Evolutionary conservation across 2,329 filamentous ascomycete genomes (phyloP), one percentile per base, ranked within the genome.

Genomic region (Verticillium isaacii): DNA sequence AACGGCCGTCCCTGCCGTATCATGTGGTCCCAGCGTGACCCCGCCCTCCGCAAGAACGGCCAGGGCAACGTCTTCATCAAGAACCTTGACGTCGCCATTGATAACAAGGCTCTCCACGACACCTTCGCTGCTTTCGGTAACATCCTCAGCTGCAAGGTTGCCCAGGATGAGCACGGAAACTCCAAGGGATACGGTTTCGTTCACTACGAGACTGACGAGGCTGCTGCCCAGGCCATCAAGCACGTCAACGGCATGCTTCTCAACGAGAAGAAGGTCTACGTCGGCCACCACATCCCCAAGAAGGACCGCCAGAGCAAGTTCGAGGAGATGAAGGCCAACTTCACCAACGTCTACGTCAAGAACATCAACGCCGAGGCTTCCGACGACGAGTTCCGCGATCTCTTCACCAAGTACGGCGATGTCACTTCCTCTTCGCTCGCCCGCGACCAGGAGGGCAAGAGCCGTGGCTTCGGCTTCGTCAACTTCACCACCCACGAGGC

Each of bases 321-420:
- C 71, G 95, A 99, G 84, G 95, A 99, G 86, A 99, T 99, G 94
- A 99, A 99, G 89, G 95, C 95, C 79, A 99, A 99, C 86, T 99
- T 96, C 86, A 99, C 95, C 84, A 99, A 99, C 79, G 89, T 99
- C 79, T 99, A 99, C 82, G 92, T 99, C 83, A 99, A 99, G 89
- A 99, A 99, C 83, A 90, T 99, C 70, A 87, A 89, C 71, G 73
- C 81, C 39, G 94, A 97, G 57, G 91, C 89, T 66, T 90, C 87
- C 63, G 95, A 99, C 65, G 93, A 98, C 9, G 90, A 98, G 75
- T 98, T 99, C 88, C 92, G 93, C 70, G 85, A 89, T 65, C 84
- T 98, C 58, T 98, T 99, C 72, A 91, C 95, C 84, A 89, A 89
- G 79, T 96, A 87, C 73, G 95, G 95, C 69, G 90, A 96, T 62